Base-by-base conservation (phyloP, 352 stramenopile species). In the Albugo laibachii region DNA sequence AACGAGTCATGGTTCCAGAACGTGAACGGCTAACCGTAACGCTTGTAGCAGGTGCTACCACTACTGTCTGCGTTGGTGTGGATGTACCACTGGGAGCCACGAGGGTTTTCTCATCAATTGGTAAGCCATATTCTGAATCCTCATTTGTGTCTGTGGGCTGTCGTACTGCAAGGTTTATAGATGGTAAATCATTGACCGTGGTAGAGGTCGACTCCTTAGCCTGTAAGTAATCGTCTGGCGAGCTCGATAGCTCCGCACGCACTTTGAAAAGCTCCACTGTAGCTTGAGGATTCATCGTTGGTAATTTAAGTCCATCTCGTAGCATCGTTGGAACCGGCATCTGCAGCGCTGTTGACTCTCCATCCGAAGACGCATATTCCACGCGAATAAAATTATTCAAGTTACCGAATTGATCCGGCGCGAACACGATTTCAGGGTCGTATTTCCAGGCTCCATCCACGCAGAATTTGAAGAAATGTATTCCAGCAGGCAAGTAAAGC, bases 341-440 rank as follows among this genome's bases (percentile, higher is more conserved):
- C 47, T 88, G 72, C 19, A 84, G 20, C 0, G 52, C 38, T 47
- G 80, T 81, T 16, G 58, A 47, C 20, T 43, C 38, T 19, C 38
- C 38, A 47, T 72, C 60, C n/a, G 57, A 61, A 45, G 51, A 44
- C 12, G 52, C 51, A 41, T 69, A 56, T 41, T 62, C 55, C 45
- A 89, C 69, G 42, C 59, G 76, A 50, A 89, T 80, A 35, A 89
- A 85, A 51, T 89, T 89, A 53, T 89, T 89, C 43, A 89, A 59
- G 52, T 89, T 89, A n/a, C 76, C 76, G 49, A 85, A 89, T 50
- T 79, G 73, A 45, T 89, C 76, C 0, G 69, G 69, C 1, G 76
- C 76, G 52, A 89, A 89, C 1, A 71, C 64, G 27, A 83, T 70
- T 40, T 89, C 76, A 0, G 76, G 74, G 53, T 89, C 73, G 57